Base-by-base conservation (phyloP, 129 eudicot species). In the Tagetes patula region DNA sequence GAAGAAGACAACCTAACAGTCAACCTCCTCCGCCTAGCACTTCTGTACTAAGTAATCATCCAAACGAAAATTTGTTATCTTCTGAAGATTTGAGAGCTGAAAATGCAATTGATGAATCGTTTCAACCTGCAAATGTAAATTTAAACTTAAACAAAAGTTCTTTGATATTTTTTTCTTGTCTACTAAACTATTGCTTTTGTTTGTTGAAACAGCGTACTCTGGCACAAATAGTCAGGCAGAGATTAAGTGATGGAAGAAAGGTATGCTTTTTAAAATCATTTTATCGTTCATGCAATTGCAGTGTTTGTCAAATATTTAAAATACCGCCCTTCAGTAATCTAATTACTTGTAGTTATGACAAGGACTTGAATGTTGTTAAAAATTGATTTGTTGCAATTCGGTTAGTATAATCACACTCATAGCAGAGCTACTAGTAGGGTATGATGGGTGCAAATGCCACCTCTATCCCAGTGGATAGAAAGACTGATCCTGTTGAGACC, bases 181-280 rank as follows among this genome's bases (percentile, higher is more conserved):
- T 9, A 34, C 55, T 6, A 32, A 77, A 54, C 41, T 75, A 36
- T 11, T 61, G n/a, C 33, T 63, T 43, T 13, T 12, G 69, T 55
- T 50, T 40, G 36, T 12, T 69, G 45, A 32, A 82, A 77, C 91
- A 91, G 97, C 88, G 87, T 76, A 88, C 96, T 56, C 77, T 91
- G 50, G 87, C 85, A 39, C 97, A 88, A 85, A 82, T 88, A 67
- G 96, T 91, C 77, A 83, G 96, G 70, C 96, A 88, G 53, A 83
- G 88, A 75, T 60, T 91, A 77, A 77, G 84, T 73, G 97, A 91
- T 72, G 96, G 96, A 71, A 88, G 97, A 78, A 91, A 88, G 97
- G 97, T 91, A 86, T 45, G 71, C 12, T 46, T 47, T 56, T 56
- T 56, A 72, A 42, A 61, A 33, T 41, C 56, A 10, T 0, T 72